These are phyloP conservation scores for Fusarium hainanense DNA, from an alignment of 2,329 filamentous ascomycete species.

Conservation along the genomic window DNA sequence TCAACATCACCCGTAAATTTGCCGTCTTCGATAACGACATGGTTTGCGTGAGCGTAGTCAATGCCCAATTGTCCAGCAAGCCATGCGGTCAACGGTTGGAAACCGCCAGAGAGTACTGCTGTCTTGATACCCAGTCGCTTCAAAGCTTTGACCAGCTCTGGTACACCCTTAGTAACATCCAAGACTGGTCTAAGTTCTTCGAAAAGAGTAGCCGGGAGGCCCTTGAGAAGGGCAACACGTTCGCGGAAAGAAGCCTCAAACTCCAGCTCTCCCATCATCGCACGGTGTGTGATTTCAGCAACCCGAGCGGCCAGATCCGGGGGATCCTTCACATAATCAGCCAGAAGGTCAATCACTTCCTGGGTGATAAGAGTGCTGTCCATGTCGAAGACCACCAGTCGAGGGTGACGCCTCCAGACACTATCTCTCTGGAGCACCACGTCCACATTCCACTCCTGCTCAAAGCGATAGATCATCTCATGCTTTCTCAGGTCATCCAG, in stretches of 20 bases:
- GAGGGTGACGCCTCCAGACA: conserved; percentile 81
- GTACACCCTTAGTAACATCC: conserved; percentile 83
- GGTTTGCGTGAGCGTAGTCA: conserved; percentile 90
- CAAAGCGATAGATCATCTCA: conserved; percentile 84
- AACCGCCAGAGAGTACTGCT: conserved; percentile 92
- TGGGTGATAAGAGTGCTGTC: conserved; percentile 97
- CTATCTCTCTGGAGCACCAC: conserved; percentile 80
- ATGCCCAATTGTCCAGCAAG: conserved; percentile 83
- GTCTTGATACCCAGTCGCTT: conserved; percentile 85
- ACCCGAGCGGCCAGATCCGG: conserved; percentile 83
- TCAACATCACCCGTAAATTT: conserved; percentile 78
- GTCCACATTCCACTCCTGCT: conserved; percentile 90
- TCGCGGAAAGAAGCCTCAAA: conserved; percentile 87
- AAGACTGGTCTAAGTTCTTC: conserved; percentile 79
- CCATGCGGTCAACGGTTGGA: conserved; percentile 89
- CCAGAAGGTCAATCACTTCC: conserved; percentile 96
- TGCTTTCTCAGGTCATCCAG: conserved; percentile 79
- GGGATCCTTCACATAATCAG: conserved; percentile 76
- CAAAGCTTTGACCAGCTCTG: conserved; percentile 77
- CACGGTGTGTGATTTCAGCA: conserved; percentile 87
- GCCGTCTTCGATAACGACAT: conserved; percentile 73
- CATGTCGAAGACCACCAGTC: conserved; percentile 97
- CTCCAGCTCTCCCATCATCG: conserved; percentile 96
- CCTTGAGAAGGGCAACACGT: conserved; percentile 82
- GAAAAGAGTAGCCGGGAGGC: conserved; percentile 82